Base-by-base conservation (phyloP, 108 stramenopile genomes). In the Epipyxis sp. region DNA sequence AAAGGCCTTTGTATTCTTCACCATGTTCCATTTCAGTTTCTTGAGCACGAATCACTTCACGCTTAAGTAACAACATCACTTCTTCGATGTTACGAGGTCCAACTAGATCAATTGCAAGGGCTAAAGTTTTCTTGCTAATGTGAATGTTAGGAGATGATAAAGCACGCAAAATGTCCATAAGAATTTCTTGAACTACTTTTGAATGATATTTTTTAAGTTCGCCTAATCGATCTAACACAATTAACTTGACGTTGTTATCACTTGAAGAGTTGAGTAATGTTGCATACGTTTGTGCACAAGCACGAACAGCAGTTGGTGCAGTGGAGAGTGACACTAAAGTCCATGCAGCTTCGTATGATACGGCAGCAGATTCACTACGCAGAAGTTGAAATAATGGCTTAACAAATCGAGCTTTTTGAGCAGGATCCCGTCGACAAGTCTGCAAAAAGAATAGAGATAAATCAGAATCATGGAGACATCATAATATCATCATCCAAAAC, bases 241-340 rank as follows among this genome's bases (percentile, higher is more conserved):
- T 97, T 57, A 99, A 87, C 84, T 97, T 96, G 69, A 99, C 95
- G 79, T 99, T 99, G 87, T 99, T 96, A 81, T 99, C 98, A 78
- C 92, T 95, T 80, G 93, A 92, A 13, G 90, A 88, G 78, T 93
- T 95, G 69, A 99, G 87, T n/a, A 99, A 89, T 68, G 84, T 92
- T 62, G 97, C 90, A 88, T 96, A 99, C 0, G 98, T 95, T 54
- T 93, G 83, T 1, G 98, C 95, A 16, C 96, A 95, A 42, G 95
- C 96, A 1, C 98, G 93, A 10, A 98, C 91, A 39, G 98, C 98
- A 1, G 98, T 97, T 40, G 98, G 98, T 0, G 98, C 94, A 37
- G 86, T 89, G 43, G 95, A 95, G n/a, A 99, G 89, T 58, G 92
- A 91, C 20, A 97, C 94, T 44, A 99, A 88, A 1, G 98, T 98